phyloP scores from a whole-genome alignment of 1,284 basidiomycete species.

The Fomes fomentarius region DNA sequence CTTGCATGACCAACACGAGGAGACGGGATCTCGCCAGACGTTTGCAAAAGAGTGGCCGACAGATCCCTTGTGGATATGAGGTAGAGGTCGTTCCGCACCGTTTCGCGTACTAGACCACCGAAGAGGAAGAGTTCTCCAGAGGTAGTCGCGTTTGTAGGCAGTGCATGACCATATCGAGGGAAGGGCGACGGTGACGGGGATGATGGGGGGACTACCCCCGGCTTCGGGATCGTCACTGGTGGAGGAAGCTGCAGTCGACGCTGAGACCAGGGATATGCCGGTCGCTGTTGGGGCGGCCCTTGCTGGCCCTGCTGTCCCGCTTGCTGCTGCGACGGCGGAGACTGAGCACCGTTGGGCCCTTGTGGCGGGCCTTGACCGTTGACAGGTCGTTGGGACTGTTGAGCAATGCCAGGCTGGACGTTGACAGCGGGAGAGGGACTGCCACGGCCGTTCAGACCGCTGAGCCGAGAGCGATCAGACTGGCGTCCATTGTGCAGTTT shows the following conservation, averaged over 20 bases:
- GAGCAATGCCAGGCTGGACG: constrained; percentile 24
- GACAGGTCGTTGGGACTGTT: constrained; percentile 26
- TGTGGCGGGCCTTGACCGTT: constrained; percentile 24
- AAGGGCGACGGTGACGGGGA: constrained; percentile 84
- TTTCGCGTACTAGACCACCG: constrained; percentile 93
- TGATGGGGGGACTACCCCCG: constrained; percentile 58
- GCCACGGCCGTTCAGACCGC: constrained; percentile 37
- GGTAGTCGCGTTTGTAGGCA: constrained; percentile 83
- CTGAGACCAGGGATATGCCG: constrained; percentile 80
- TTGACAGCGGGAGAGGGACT: constrained; percentile 32
- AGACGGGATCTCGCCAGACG: constrained; percentile 87
- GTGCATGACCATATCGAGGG: constrained; percentile 95
- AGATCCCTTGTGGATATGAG: constrained; percentile 83
- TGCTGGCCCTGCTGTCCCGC: constrained; percentile 30
- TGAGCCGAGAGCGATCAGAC: constrained; percentile 22
- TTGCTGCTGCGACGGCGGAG: constrained; percentile 31
- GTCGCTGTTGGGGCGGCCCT: constrained; percentile 49
- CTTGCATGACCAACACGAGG: constrained; percentile 95
- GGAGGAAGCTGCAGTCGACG: constrained; percentile 69
- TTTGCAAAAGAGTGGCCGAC: constrained; percentile 80
- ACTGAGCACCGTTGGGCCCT: constrained; percentile 33
- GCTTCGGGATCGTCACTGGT: constrained; percentile 63
- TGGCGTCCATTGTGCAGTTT: constrained; percentile 19
- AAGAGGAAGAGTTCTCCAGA: constrained; percentile 95
- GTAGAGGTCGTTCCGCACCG: constrained; percentile 94